Conservation (phyloP, 139 green algal genomes). For the Nannochloris sp. region DNA sequence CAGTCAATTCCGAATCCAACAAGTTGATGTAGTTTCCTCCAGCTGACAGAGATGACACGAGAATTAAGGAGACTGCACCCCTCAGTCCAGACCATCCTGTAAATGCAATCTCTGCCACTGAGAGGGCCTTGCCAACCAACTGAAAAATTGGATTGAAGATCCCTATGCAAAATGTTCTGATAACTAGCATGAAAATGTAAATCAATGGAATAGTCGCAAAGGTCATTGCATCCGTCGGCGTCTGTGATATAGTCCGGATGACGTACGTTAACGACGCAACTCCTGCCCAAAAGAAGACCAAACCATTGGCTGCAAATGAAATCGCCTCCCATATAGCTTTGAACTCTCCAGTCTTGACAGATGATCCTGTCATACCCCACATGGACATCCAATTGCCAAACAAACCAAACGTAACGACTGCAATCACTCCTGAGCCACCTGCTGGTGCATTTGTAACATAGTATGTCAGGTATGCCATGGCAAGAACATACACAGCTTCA, state of each 20-base stretch:
- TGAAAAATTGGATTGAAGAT: slow-evolving; percentile 29
- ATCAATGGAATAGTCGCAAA: slow-evolving; percentile 35
- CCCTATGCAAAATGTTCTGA: slow-evolving; percentile 30
- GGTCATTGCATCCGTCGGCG: slow-evolving; percentile 15
- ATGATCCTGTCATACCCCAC: slow-evolving; percentile 41
- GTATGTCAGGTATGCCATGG: slow-evolving; percentile 63
- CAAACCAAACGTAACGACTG: slow-evolving; percentile 78
- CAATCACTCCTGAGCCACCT: slow-evolving; percentile 54
- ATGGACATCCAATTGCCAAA: slow-evolving; percentile 64
- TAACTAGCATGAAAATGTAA: slow-evolving; percentile 41
- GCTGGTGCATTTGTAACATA: slow-evolving; percentile 58
- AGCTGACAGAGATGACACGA: slow-evolving; percentile 54
- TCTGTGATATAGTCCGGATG: slow-evolving; percentile 23
- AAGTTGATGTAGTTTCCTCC: neutral
- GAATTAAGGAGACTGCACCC: slow-evolving; percentile 73
- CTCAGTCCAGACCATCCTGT: slow-evolving; percentile 50
- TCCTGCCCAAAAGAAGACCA: slow-evolving; percentile 86
- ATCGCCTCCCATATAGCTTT: slow-evolving; percentile 40
- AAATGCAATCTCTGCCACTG: slow-evolving; percentile 51
- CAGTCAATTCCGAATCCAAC: neutral
- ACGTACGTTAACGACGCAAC: slow-evolving; percentile 69
- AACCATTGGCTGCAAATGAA: slow-evolving; percentile 44
- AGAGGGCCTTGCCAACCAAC: slow-evolving; percentile 20
- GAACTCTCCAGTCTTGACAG: slow-evolving; percentile 18
- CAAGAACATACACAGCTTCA: slow-evolving; percentile 63